Conservation (phyloP, 371 early-diverging fungal genomes). For the Apophysomyces sp. region DNA sequence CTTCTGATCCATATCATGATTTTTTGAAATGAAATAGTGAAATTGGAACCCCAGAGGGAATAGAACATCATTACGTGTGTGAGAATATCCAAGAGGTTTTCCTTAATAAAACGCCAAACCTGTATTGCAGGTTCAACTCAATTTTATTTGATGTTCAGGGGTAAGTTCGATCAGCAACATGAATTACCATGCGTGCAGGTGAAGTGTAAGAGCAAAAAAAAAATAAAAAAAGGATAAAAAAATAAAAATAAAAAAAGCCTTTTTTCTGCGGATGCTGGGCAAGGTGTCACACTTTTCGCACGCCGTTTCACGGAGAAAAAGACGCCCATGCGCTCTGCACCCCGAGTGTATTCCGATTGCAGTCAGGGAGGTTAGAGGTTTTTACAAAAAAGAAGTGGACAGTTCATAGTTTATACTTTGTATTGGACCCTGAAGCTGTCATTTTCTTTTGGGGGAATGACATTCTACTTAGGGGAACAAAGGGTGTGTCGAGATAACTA, state of each 20-base stretch:
- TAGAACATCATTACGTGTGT: no score
- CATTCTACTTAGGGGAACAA: neutral
- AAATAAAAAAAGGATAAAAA: neutral
- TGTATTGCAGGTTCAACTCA: neutral
- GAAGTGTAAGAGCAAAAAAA: neutral
- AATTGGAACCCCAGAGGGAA: no score
- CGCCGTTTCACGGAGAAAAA: neutral
- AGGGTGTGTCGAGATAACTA: no score
- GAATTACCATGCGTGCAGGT: neutral
- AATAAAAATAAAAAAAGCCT: neutral
- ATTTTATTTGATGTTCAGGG: slow-evolving; percentile 1
- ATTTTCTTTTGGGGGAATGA: neutral
- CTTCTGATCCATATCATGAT: neutral
- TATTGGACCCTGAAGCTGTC: slow-evolving; percentile 2
- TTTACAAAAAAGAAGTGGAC: neutral
- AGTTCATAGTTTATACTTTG: neutral
- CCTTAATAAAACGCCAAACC: neutral
- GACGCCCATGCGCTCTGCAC: slow-evolving; percentile 2
- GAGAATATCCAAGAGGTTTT: neutral
- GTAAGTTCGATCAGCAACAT: neutral
- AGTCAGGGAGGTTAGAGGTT: neutral
- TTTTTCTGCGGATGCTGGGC: neutral
- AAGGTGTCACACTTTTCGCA: neutral
- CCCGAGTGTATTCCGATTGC: neutral
- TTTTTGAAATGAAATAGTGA: no score